Evolutionary conservation across 495 filamentous ascomycete species (phyloP).

Genomic region (Hypoxylon perforatum): DNA sequence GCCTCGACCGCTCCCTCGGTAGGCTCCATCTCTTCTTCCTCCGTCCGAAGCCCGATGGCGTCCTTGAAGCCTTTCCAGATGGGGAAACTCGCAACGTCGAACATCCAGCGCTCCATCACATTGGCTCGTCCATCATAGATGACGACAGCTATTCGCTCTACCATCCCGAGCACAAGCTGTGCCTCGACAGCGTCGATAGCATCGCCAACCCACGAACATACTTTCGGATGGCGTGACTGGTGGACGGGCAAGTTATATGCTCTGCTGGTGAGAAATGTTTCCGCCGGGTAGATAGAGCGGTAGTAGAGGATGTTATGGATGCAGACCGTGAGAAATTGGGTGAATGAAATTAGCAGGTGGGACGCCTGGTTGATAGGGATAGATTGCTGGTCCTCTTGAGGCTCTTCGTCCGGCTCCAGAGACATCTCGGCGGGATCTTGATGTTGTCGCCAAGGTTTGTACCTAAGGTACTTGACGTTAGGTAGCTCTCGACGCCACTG

Average conservation of each 20-base stretch:
- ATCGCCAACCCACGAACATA: constrained; percentile 91
- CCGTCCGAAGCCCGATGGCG: constrained; percentile 17
- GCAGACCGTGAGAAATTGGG: constrained; percentile 84
- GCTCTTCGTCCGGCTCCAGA: constrained; percentile 16
- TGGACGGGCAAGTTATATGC: constrained; percentile 91
- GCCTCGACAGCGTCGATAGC: constrained; percentile 78
- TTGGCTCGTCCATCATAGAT: constrained; percentile 65
- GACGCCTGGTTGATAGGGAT: constrained; percentile 48
- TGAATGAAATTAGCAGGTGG: constrained; percentile 68
- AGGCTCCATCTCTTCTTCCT: constrained; percentile 31
- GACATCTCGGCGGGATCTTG: constrained; percentile 5
- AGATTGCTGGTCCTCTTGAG: constrained; percentile 30
- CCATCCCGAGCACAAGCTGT: constrained; percentile 74
- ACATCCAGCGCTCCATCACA: constrained; percentile 84
- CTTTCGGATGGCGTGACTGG: constrained; percentile 88
- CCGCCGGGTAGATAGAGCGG: constrained; percentile 81
- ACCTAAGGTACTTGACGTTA: not conserved
- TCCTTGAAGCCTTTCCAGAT: constrained; percentile 58
- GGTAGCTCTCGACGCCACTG: no score
- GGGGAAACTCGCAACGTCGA: constrained; percentile 83
- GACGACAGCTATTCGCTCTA: constrained; percentile 78
- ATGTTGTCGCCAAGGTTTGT: not conserved
- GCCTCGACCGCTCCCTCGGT: constrained; percentile 8
- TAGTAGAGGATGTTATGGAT: constrained; percentile 95
- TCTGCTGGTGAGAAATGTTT: constrained; percentile 82